Evolutionary conservation across 2,329 filamentous ascomycete genomes (phyloP).

Genomic region (Pyricularia pennisetigena): DNA sequence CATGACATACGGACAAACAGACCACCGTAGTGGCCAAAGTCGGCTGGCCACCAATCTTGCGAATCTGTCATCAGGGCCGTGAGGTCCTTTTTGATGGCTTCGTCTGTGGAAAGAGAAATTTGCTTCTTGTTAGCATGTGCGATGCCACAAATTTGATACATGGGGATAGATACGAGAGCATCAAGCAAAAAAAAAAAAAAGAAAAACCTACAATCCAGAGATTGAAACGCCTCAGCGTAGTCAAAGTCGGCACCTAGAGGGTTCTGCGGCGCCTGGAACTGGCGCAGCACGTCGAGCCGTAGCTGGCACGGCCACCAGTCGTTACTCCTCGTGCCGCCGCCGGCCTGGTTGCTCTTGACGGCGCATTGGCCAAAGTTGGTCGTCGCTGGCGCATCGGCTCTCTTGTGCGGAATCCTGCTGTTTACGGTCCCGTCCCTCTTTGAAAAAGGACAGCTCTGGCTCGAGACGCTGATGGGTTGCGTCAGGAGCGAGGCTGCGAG

Average conservation of each 20-base stretch:
- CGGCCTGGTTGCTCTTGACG: conserved; percentile 28
- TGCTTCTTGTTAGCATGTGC: not conserved
- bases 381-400: not conserved
- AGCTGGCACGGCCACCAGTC: conserved; percentile 66
- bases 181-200: not conserved
- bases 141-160: not conserved
- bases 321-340: conserved; percentile 51
- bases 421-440: not conserved
- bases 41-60: conserved; percentile 67
- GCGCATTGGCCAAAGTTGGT: conserved; percentile 9
- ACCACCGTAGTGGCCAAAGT: conserved; percentile 68
- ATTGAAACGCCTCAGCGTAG: conserved; percentile 62
- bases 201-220: conserved; percentile 39
- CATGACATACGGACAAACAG: conserved; percentile 68
- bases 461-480: not conserved
- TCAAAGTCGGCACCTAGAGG: conserved; percentile 55
- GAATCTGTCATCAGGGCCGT: conserved; percentile 58
- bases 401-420: not conserved
- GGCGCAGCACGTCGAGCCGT: conserved; percentile 58
- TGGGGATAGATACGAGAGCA: not conserved
- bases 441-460: not conserved
- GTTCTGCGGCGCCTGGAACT: conserved; percentile 51
- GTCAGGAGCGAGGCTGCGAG: not conserved
- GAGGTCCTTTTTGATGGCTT: conserved; percentile 60
- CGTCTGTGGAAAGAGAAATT: conserved; percentile 21